A percentile compares a stretch with the other conserved stretches of the same genome.
Evolutionary conservation across 495 filamentous ascomycete species (phyloP).

Genomic region (Haplographium delicatum): DNA sequence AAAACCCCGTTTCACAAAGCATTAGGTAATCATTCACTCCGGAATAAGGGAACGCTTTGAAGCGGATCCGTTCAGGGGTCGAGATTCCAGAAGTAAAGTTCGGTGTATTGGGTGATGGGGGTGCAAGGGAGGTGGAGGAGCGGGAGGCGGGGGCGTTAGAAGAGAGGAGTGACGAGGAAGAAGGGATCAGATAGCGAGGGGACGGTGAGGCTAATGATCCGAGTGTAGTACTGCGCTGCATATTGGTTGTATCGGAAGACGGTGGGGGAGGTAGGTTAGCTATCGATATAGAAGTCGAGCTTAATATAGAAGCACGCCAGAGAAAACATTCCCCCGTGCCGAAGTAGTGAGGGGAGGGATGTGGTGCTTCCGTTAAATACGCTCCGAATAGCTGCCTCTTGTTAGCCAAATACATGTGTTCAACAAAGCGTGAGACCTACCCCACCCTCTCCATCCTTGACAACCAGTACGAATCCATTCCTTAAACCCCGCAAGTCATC

Average conservation of each 20-base stretch:
- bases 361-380: conserved; percentile 84
- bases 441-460: conserved; percentile 68
- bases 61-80: conserved; percentile 59
- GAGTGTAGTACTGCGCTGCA: conserved; percentile 67
- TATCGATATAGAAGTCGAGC: conserved; percentile 32
- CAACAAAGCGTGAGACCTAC: conserved; percentile 42
- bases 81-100: conserved; percentile 29
- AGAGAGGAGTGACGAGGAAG: conserved; percentile 51
- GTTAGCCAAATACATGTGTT: conserved; percentile 2
- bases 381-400: conserved; percentile 75
- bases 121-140: conserved; percentile 20
- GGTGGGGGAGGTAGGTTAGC: conserved; percentile 67
- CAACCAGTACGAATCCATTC: conserved; percentile 81
- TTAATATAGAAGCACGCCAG: conserved; percentile 73
- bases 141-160: background rate
- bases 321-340: conserved; percentile 98
- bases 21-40: conserved; percentile 97
- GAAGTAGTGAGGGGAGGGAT: conserved; percentile 77
- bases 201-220: conserved; percentile 19
- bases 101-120: conserved; percentile 25
- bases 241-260: conserved; percentile 63
- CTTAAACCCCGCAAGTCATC: conserved; percentile 56
- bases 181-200: conserved; percentile 49
- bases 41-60: conserved; percentile 95
- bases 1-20: conserved; percentile 78